Conservation (phyloP, 2,329 filamentous ascomycete genomes). For the Lizonia empirigonia region DNA sequence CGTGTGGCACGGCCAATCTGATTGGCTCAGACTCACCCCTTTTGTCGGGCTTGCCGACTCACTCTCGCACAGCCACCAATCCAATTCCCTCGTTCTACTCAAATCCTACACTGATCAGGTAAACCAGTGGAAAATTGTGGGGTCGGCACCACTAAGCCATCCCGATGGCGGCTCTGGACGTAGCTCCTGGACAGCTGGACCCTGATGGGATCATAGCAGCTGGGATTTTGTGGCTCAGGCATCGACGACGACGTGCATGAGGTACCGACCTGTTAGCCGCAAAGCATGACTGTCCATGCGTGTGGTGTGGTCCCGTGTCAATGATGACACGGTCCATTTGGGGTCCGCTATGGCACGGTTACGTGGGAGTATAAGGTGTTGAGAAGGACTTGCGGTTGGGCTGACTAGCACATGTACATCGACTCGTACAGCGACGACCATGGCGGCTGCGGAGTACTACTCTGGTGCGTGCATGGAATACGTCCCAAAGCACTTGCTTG, state of each 20-base stretch:
- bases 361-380: conserved; percentile 10
- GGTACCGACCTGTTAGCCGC: conserved; percentile 8
- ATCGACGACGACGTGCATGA: conserved; percentile 15
- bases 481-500: conserved; percentile 7
- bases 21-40: background rate
- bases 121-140: background rate
- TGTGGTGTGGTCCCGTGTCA: conserved; percentile 1
- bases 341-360: conserved; percentile 1
- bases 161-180: conserved; percentile 7
- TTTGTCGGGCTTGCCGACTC: conserved; percentile 5
- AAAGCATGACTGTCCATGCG: conserved; percentile 9
- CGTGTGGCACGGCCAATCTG: background rate
- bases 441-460: conserved; percentile 16
- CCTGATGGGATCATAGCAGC: conserved; percentile 9
- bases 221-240: conserved; percentile 14
- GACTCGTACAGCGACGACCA: background rate
- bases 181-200: background rate
- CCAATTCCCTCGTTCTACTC: background rate
- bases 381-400: background rate
- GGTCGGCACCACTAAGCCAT: conserved; percentile 1
- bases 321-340: conserved; percentile 5
- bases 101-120: conserved; percentile 2
- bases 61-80: conserved; percentile 10
- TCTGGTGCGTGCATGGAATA: conserved; percentile 6
- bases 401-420: background rate